Evolutionary conservation across 805 yeast genomes (phyloP).

Genomic region (Alloascoidea hylecoeti): DNA sequence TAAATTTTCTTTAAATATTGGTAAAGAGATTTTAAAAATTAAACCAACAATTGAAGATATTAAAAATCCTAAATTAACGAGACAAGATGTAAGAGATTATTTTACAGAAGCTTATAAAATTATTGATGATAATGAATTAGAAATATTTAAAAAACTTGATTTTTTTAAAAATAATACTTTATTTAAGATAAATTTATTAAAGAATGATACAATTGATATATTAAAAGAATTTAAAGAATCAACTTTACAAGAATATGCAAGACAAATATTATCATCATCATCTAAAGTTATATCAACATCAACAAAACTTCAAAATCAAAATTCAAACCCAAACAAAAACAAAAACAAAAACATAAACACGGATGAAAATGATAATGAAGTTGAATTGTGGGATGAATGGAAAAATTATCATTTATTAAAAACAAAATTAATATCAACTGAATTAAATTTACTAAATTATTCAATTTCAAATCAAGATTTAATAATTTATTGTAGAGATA

Average conservation of each 20-base stretch:
- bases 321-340: too few species aligned
- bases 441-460: constrained; percentile 25
- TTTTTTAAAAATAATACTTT: background rate
- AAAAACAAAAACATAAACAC: too few species aligned
- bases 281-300: constrained; percentile 3
- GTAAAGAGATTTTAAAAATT: background rate
- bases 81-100: constrained; percentile 1
- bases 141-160: background rate
- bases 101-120: background rate
- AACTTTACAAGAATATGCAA: constrained; percentile 26
- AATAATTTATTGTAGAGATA: constrained; percentile 21
- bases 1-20: background rate
- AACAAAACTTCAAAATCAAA: too few species aligned
- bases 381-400: constrained; percentile 21
- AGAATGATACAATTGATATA: constrained; percentile 25
- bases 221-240: constrained; percentile 34
- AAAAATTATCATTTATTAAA: constrained; percentile 27
- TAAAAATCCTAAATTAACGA: background rate
- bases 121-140: background rate
- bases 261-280: constrained; percentile 18
- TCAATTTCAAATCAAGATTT: constrained; percentile 22
- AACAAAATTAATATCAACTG: constrained; percentile 21
- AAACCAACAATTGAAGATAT: background rate
- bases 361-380: background rate
- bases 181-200: background rate